These are phyloP conservation scores for Lepidium africanum DNA, from an alignment of 345 rosid species.

Conservation along the genomic window DNA sequence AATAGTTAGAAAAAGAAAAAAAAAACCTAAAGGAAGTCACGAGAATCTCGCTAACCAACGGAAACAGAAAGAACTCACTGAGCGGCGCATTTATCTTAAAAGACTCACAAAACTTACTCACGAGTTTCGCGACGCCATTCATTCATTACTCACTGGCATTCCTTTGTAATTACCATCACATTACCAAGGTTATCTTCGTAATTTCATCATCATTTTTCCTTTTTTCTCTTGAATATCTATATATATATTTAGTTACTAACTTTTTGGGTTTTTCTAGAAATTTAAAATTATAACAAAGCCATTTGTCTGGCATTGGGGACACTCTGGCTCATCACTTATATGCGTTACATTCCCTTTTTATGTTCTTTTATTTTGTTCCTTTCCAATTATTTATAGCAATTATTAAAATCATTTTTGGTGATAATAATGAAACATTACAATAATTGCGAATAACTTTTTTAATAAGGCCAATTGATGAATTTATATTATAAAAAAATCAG, in stretches of 20 bases:
- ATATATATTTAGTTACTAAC: not conserved
- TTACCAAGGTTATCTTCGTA: not conserved
- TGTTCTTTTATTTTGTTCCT: not conserved
- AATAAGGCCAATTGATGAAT: not conserved
- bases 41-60: conserved; percentile 16
- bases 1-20: not conserved
- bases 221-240: not conserved
- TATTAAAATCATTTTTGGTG: not conserved
- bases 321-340: not conserved
- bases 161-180: not conserved
- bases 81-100: conserved; percentile 19
- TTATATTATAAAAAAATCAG: not conserved
- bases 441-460: conserved; percentile 5
- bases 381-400: conserved; percentile 1
- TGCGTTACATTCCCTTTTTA: conserved; percentile 16
- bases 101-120: conserved; percentile 5
- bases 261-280: not conserved
- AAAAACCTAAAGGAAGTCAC: conserved; percentile 10
- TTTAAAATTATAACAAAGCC: not conserved
- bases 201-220: not conserved
- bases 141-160: not conserved
- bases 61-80: not conserved
- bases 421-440: not conserved
- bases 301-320: conserved; percentile 17
- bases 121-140: conserved; percentile 17